Base-by-base conservation (phyloP, 192 early-diverging fungal species). In the Gaertneriomyces semiglobifer region DNA sequence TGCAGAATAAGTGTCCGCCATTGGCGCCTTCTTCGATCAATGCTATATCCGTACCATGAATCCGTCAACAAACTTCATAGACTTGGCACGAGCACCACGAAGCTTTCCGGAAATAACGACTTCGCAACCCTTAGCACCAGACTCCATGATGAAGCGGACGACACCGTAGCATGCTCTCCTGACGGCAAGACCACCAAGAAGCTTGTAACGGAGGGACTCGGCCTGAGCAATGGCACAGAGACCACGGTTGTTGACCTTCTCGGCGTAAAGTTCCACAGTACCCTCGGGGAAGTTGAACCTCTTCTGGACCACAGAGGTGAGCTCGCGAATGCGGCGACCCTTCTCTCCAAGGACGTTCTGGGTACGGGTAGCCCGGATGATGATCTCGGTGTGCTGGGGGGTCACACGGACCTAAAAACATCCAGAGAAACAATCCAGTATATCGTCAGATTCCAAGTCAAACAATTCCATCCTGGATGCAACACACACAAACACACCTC, bases 51-150 rank as follows among this genome's bases (percentile, higher is more conserved):
- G 9, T 18, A 79, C 68, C 94, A 98, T 96, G 90, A 98, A 97
- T 70, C 96, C 96, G 74, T 97, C 94, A 78, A 88, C 86, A 83
- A 98, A 98, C 90, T 98, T 98, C 96, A 97, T 96, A 61, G 96
- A 88, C 92, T 98, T 98, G 81, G 96, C 96, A 93, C 96, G 96
- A 67, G 94, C 94, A 79, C 90, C 96, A 83, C 96, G 94, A 70
- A 98, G 89, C 90, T 98, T 98, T 70, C 96, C 96, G 66, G 94
- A 97, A 71, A 98, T 90, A 77, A 98, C 86, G 62, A 98, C 96
- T 81, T 98, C 96, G 82, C 92, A 93, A 80, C 96, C 96, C 90
- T 98, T 98, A 74, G 93, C 96, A 73, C 94, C 94, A 74, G 91
- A 92, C 83, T 97, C 94, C 96, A 96, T 98, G 70, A 94, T 90